Percentiles rank a stretch among this genome's conserved stretches.
These are phyloP conservation scores for Ambrosiella beaveri DNA, from an alignment of 2,329 filamentous ascomycete genomes.

Conservation along the genomic window DNA sequence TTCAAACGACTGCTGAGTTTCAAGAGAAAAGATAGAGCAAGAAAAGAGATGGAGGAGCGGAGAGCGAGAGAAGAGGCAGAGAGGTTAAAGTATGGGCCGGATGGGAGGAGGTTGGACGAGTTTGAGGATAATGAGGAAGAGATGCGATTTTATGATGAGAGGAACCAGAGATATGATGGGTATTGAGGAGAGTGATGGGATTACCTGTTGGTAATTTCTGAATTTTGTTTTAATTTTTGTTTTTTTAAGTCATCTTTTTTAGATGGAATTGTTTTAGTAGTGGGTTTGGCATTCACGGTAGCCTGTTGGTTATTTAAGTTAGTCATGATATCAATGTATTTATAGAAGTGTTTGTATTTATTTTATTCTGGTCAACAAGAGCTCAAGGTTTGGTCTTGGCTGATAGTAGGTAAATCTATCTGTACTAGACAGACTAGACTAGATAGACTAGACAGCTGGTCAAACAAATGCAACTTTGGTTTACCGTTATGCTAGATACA, in stretches of 20 bases:
- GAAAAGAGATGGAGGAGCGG: background rate
- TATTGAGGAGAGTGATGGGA: background rate
- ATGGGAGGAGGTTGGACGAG: background rate
- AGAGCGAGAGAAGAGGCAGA: background rate
- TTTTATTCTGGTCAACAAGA: background rate
- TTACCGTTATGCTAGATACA: too few species aligned
- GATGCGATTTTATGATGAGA: background rate
- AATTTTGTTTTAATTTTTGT: background rate
- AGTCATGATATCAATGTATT: background rate
- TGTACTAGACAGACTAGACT: too few species aligned
- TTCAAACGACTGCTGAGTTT: slow-evolving; percentile 8
- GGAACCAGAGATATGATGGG: background rate
- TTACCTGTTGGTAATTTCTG: background rate
- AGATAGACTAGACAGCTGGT: too few species aligned
- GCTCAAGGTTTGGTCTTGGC: too few species aligned
- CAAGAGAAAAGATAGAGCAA: slow-evolving; percentile 1
- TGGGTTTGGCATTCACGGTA: background rate
- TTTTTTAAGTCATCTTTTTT: background rate
- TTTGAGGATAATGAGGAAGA: background rate
- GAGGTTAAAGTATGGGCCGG: background rate
- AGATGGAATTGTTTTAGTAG: background rate
- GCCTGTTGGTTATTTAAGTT: background rate
- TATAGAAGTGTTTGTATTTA: background rate
- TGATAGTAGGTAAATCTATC: too few species aligned
- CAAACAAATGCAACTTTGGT: too few species aligned